These are phyloP conservation scores for Cyclostephanos invisitatus DNA, from an alignment of 108 stramenopile genomes.

Conservation along the genomic window DNA sequence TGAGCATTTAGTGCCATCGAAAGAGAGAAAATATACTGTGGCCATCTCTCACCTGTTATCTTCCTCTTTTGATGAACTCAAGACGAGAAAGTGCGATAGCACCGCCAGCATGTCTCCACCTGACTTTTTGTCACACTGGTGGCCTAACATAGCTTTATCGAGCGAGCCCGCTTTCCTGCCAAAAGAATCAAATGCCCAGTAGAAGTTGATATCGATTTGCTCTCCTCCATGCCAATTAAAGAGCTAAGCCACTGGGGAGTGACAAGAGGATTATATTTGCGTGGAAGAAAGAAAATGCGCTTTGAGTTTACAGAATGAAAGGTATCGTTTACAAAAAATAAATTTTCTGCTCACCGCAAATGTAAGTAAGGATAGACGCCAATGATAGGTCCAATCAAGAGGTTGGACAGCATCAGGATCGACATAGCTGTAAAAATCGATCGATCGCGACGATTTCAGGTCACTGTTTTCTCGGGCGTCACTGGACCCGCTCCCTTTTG, in stretches of 20 bases:
- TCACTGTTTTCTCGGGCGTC: constrained; percentile 20
- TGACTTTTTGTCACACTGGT: neutral
- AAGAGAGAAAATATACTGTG: neutral
- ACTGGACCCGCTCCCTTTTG: neutral
- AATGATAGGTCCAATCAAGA: constrained; percentile 74
- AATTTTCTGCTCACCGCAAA: constrained; percentile 51
- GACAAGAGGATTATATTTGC: neutral
- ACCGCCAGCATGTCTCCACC: constrained; percentile 11
- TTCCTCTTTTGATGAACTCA: constrained; percentile 34
- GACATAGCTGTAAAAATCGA: constrained; percentile 11
- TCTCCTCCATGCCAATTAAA: constrained; percentile 69
- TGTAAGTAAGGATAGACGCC: constrained; percentile 66
- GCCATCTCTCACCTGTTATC: constrained; percentile 24
- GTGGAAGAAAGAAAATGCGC: neutral
- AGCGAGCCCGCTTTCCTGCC: constrained; percentile 75
- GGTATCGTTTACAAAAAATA: neutral
- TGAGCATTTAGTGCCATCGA: neutral
- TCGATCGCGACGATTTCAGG: constrained; percentile 3
- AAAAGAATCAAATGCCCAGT: constrained; percentile 69
- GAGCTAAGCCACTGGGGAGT: constrained; percentile 70
- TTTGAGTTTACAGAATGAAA: neutral
- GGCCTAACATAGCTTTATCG: constrained; percentile 42
- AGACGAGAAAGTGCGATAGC: constrained; percentile 38
- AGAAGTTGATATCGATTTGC: constrained; percentile 57
- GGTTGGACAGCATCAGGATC: constrained; percentile 13